phyloP scores from a whole-genome alignment of 768 basidiomycete genomes.

The Hebeloma cylindrosporum region DNA sequence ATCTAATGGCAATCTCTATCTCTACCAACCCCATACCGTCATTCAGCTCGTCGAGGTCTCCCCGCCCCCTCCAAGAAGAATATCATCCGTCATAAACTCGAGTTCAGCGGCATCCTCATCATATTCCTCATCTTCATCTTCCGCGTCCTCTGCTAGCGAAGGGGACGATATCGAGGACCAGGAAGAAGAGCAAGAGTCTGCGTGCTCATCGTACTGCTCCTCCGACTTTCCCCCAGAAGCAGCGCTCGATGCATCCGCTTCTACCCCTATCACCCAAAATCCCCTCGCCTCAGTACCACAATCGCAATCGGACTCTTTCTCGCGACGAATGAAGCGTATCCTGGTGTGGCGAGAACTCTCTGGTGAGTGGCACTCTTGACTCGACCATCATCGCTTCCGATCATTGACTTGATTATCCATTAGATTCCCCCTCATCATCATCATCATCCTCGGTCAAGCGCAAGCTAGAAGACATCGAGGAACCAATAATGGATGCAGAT shows the following conservation, averaged over 20 bases:
- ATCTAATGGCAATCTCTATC: constrained; percentile 42
- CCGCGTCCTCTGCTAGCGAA: constrained; percentile 31
- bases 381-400: constrained; percentile 4
- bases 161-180: constrained; percentile 36
- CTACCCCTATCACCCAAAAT: no score
- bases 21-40: constrained; percentile 57
- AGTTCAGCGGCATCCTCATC: constrained; percentile 39
- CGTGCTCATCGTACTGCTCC: constrained; percentile 70
- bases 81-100: constrained; percentile 38
- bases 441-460: constrained; percentile 45
- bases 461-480: constrained; percentile 44
- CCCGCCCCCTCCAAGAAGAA: constrained; percentile 52
- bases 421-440: constrained; percentile 29
- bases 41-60: constrained; percentile 74
- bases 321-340: constrained; percentile 62
- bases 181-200: constrained; percentile 46
- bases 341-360: constrained; percentile 65
- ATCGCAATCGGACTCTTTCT: constrained; percentile 46
- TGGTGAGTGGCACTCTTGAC: constrained; percentile 33
- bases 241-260: constrained; percentile 16
- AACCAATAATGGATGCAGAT: constrained; percentile 38
- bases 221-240: constrained; percentile 50
- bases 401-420: constrained; percentile 6
- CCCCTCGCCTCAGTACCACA: constrained; percentile 32
- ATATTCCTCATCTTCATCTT: constrained; percentile 41